Conservation (phyloP, 768 basidiomycete genomes). For the Chalciporus pseudorubinellus region DNA sequence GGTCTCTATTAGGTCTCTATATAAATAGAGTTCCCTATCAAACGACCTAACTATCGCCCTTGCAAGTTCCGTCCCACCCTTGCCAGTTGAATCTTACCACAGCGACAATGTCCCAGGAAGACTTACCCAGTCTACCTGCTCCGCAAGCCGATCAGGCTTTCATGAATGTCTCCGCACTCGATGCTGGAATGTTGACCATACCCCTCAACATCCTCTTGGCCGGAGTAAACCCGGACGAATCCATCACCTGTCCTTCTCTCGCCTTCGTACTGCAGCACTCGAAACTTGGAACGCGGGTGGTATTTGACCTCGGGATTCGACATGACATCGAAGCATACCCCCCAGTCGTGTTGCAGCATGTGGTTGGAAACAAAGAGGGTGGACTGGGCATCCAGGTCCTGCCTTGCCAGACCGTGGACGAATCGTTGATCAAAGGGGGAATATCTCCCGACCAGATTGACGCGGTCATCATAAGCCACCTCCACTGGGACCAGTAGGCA, state of each 20-base stretch:
- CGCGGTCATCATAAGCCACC: conserved; percentile 46
- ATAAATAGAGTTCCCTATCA: no score
- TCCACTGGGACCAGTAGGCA: conserved; percentile 45
- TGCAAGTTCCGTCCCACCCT: no score
- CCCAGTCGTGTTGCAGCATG: conserved; percentile 26
- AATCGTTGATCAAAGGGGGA: conserved; percentile 50
- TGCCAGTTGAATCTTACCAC: no score
- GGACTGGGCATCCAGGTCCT: neutral
- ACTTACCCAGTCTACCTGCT: conserved; percentile 33
- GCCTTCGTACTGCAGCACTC: conserved; percentile 54
- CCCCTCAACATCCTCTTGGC: conserved; percentile 38
- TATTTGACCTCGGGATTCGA: conserved; percentile 58
- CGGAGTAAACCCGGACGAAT: conserved; percentile 29
- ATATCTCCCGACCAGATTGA: conserved; percentile 41
- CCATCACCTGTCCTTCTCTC: conserved; percentile 40
- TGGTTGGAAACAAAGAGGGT: conserved; percentile 10
- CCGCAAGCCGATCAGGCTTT: conserved; percentile 45
- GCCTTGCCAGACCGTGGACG: conserved; percentile 36
- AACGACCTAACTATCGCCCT: no score
- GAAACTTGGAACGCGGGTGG: conserved; percentile 32
- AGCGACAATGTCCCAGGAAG: neutral
- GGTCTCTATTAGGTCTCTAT: neutral
- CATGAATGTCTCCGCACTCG: conserved; percentile 51
- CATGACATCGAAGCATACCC: conserved; percentile 43
- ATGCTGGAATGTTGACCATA: conserved; percentile 44